Conservation (phyloP, 257 asterid genomes). For the Solanum neorickii region DNA sequence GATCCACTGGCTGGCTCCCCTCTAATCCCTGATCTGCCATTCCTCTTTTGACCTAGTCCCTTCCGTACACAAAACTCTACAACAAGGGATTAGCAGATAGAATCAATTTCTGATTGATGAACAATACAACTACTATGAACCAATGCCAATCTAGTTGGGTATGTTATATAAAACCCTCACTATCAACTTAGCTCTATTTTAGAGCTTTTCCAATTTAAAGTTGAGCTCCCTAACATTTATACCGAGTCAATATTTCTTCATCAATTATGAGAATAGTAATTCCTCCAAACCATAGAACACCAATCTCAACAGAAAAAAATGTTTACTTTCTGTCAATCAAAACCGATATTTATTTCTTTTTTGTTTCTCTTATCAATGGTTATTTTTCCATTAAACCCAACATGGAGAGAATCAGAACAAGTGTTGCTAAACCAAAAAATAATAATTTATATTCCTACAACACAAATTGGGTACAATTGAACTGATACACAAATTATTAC, state of each 20-base stretch:
- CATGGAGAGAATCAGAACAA: background rate
- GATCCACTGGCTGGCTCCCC: constrained; percentile 74
- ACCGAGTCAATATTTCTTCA: background rate
- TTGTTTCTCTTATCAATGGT: background rate
- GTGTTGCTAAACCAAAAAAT: background rate
- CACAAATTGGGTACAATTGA: background rate
- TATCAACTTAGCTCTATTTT: background rate
- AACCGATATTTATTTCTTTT: background rate
- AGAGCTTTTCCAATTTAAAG: background rate
- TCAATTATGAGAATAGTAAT: background rate
- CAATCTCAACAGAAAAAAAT: background rate
- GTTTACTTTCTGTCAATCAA: background rate
- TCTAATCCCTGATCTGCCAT: constrained; percentile 79
- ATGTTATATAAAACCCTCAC: background rate
- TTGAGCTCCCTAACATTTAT: background rate
- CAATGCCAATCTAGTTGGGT: background rate
- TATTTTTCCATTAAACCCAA: background rate
- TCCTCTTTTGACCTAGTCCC: constrained; percentile 1
- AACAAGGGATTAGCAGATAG: background rate
- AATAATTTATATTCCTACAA: background rate
- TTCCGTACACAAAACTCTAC: background rate
- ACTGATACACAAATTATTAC: background rate
- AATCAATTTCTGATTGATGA: background rate
- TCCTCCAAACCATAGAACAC: background rate
- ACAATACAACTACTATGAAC: background rate